Base-by-base conservation (phyloP, 2,329 filamentous ascomycete species). In the Venturia carpophila region DNA sequence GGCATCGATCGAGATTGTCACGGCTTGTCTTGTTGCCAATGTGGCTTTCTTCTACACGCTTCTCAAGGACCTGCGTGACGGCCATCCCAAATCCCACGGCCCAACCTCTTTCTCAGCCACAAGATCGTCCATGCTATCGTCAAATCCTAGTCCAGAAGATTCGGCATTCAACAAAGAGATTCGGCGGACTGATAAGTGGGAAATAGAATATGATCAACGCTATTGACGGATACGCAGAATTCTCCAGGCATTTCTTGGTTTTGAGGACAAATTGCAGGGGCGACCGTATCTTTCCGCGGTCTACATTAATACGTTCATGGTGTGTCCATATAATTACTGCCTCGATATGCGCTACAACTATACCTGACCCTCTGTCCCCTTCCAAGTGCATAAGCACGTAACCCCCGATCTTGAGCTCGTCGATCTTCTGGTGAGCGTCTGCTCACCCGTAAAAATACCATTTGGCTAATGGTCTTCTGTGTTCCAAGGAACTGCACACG, bases 11-110 rank as follows among this genome's bases (percentile, higher is more conserved):
- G 58, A 61, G 13, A 61, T 61, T 6, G 37, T 30, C 27, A 61
- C 58, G 15, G 58, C 58, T 42, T 42, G 58, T n/a, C 10, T 61
- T 41, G 58, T 61, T 21, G 41, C 58, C 1, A 61, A 61, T 5
- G 34, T 42, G 37, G 34, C 58, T 19, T 61, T 61, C n/a, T 61
- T 39, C 58, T 61, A 42, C n/a, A 17, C 58, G 19, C 58, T 61
- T 24, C 21, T 45, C 37, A 61, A 42, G 41, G 58, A 61, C 24
- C 37, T 61, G 15, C 19, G 24, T 6, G 13, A 61, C 37, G 37
- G 58, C n/a, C 58, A 61, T 34, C 11, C 41, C 17, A 42, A 61
- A 5, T 42, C 58, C 13, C 21, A 13, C 21, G 30, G 13, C 30
- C 30, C 49, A 15, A 56, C 17, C 13, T 56, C 49, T 34, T 27